Conservation (phyloP, 1,284 basidiomycete genomes). For the Austropuccinia psidii region DNA sequence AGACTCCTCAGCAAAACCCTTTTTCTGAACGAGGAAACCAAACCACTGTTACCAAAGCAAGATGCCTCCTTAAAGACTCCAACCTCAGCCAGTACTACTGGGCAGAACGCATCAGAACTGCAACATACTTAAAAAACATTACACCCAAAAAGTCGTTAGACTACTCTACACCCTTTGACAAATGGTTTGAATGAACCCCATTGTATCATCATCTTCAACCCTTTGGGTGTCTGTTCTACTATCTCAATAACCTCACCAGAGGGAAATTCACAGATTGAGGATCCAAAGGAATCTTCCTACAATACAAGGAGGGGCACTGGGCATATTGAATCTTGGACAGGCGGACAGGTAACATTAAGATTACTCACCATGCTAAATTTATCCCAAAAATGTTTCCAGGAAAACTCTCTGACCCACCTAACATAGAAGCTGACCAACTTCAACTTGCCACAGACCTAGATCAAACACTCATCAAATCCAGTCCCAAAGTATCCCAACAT, state of each 20-base stretch:
- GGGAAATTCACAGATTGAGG: background rate
- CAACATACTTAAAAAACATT: no score
- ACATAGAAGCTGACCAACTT: background rate
- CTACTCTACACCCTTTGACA: no score
- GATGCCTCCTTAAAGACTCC: background rate
- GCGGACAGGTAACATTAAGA: background rate
- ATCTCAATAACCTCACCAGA: background rate
- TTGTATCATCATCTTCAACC: background rate
- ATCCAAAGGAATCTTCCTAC: background rate
- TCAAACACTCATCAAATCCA: background rate
- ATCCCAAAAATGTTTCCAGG: background rate
- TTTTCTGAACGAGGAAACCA: constrained; percentile 8
- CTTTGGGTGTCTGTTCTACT: background rate
- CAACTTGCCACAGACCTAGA: background rate
- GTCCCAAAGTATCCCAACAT: no score
- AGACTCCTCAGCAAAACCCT: constrained; percentile 21
- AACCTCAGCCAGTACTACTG: no score
- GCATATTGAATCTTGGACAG: background rate
- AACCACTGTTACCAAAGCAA: background rate
- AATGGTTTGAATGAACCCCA: background rate
- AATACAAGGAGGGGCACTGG: background rate
- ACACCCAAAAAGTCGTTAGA: no score
- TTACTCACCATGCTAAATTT: background rate
- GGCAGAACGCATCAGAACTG: no score
- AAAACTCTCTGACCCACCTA: background rate